Conservation (phyloP, 208 protist species). For the Trypanosoma congolense region DNA sequence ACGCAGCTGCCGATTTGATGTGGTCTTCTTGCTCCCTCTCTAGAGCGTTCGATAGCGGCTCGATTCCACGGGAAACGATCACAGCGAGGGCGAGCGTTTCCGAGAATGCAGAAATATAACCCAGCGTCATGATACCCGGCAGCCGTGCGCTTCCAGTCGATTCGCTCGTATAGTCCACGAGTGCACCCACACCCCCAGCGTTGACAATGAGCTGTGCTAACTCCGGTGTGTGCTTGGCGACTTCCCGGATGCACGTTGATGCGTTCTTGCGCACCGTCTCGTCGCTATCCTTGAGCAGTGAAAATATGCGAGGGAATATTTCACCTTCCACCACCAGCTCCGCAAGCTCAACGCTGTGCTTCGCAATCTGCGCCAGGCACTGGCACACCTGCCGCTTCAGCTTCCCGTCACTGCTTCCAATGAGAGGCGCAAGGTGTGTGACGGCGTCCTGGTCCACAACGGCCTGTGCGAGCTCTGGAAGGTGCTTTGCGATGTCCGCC, state of each 20-base stretch:
- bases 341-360: constrained; percentile 97
- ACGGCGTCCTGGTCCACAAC: constrained; percentile 96
- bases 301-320: constrained; percentile 97
- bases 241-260: constrained; percentile 95
- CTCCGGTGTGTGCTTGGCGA: constrained; percentile 98
- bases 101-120: constrained; percentile 97
- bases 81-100: constrained; percentile 96
- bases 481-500: constrained; percentile 94
- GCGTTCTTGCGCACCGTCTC: constrained; percentile 95
- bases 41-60: constrained; percentile 89
- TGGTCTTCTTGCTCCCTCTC: constrained; percentile 93
- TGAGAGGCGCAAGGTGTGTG: constrained; percentile 95
- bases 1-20: constrained; percentile 92
- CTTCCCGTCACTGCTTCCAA: constrained; percentile 92
- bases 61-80: constrained; percentile 92
- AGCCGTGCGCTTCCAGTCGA: constrained; percentile 87
- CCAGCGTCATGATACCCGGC: constrained; percentile 97
- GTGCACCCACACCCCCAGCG: constrained; percentile 94
- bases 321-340: constrained; percentile 98
- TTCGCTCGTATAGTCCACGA: constrained; percentile 97
- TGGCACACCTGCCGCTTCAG: constrained; percentile 95
- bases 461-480: constrained; percentile 93
- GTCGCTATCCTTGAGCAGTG: constrained; percentile 95
- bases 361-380: constrained; percentile 96
- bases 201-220: constrained; percentile 97